Base-by-base conservation (phyloP, 2,329 filamentous ascomycete species). In the Phyllosticta capitalensis region DNA sequence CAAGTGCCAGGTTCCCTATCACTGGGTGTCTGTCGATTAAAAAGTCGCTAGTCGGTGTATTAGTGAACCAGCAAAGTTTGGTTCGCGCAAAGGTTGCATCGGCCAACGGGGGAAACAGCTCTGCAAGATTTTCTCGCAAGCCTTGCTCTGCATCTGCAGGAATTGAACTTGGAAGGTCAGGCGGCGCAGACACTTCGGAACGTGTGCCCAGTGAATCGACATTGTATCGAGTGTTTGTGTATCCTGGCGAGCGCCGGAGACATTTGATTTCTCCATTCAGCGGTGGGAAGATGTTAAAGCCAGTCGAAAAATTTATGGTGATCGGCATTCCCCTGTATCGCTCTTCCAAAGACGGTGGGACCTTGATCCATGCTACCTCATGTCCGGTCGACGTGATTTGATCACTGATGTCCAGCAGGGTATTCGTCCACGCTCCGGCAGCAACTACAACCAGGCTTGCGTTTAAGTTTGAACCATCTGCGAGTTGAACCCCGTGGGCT, bases 371-470 rank as follows among this genome's bases (percentile, higher is more conserved):
- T n/a, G 58, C 58, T 9, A 60, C 58, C 30, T 60, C 58, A 30
- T 60, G 54, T 5, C 58, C 58, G 1, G 58, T 56, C 3, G 50
- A 50, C 17, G 49, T 48, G 9, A 60, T 33, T 33, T 60, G 58
- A n/a, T 56, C 53, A 22, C 58, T 21, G 0, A 96, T 77, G 71
- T 96, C 88, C 58, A 96, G 75, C 19, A 96, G 79, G 0, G 82
- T 80, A 1, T 86, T 83, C 1, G 89, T 89, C 92, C 92, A 97
- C 5, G 92, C 91, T 12, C 92, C 92, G 0, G 91, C 85, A 0
- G 92, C 91, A 1, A 95, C 79, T 55, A 96, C 78, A 26, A 89
- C 86, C 5, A 95, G 78, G 60, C 90, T 88, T 1, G 88, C 89
- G 3, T 74, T 75, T 5, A 90, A 63, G 7, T 69, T 75, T 4